Evolutionary conservation across 352 stramenopile genomes (phyloP).

Genomic region (Pilasporangium apinafurcum): DNA sequence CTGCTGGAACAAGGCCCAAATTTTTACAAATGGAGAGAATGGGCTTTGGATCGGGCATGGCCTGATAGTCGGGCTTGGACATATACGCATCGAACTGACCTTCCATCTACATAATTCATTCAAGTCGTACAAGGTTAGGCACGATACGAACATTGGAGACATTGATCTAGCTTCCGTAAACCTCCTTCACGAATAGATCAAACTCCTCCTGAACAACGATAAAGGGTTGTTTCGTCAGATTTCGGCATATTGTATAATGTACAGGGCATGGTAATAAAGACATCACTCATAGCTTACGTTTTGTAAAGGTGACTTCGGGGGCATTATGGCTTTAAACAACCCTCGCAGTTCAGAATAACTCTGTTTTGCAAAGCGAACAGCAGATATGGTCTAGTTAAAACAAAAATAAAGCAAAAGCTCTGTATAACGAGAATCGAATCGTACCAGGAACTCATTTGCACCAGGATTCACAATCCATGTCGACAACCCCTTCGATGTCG

Average conservation of each 20-base stretch:
- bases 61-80: constrained; percentile 25
- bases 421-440: not conserved
- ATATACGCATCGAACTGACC: constrained; percentile 61
- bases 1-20: constrained; percentile 38
- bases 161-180: constrained; percentile 3
- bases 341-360: constrained; percentile 56
- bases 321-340: constrained; percentile 55
- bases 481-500: constrained; percentile 49
- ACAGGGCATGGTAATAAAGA: not conserved
- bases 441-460: constrained; percentile 63
- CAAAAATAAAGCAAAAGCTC: not conserved
- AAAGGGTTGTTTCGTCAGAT: not conserved
- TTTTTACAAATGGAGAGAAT: constrained; percentile 42
- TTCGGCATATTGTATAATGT: too few species aligned
- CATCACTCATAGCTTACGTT: constrained; percentile 18
- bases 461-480: constrained; percentile 71
- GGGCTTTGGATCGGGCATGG: constrained; percentile 39
- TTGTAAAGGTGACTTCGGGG: constrained; percentile 36
- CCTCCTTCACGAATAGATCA: constrained; percentile 59
- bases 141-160: not conserved
- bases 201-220: constrained; percentile 45
- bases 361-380: constrained; percentile 10
- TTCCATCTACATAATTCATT: constrained; percentile 35
- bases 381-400: not conserved
- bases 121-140: not conserved